These are phyloP conservation scores for Toxicodendron radicans DNA, from an alignment of 345 rosid species.

Conservation along the genomic window DNA sequence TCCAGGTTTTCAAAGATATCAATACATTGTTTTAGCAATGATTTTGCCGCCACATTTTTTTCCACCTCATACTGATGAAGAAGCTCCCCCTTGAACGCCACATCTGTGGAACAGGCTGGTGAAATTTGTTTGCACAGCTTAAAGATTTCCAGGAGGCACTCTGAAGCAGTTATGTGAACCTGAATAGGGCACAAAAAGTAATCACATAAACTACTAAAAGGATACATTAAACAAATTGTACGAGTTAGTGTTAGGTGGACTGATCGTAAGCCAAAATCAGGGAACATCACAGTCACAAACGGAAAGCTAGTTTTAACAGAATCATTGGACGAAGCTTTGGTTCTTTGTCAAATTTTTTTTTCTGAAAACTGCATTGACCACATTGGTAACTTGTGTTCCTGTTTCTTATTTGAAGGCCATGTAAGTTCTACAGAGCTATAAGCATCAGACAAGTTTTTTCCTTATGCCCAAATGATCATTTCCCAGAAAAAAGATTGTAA, in stretches of 20 bases:
- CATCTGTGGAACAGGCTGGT: conserved; percentile 27
- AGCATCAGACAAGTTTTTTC: background rate
- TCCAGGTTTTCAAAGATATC: conserved; percentile 45
- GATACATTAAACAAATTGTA: too few species aligned
- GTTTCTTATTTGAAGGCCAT: background rate
- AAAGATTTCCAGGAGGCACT: conserved; percentile 63
- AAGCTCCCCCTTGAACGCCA: conserved; percentile 51
- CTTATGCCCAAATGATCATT: background rate
- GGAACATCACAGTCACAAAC: too few species aligned
- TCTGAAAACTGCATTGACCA: too few species aligned
- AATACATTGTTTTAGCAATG: conserved; percentile 59
- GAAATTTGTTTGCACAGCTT: conserved; percentile 42
- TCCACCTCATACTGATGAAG: conserved; percentile 60
- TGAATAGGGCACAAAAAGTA: conserved; percentile 17
- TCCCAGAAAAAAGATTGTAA: background rate
- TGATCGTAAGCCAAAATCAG: too few species aligned
- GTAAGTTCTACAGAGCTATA: background rate
- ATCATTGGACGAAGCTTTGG: too few species aligned
- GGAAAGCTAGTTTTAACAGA: too few species aligned
- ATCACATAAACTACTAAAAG: too few species aligned
- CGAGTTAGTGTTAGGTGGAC: too few species aligned
- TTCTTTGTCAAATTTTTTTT: too few species aligned
- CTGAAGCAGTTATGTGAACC: conserved; percentile 85
- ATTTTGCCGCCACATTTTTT: conserved; percentile 77
- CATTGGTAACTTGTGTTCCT: too few species aligned